Evolutionary conservation across 2,329 filamentous ascomycete genomes (phyloP).

Genomic region (Stagonosporopsis tanaceti): DNA sequence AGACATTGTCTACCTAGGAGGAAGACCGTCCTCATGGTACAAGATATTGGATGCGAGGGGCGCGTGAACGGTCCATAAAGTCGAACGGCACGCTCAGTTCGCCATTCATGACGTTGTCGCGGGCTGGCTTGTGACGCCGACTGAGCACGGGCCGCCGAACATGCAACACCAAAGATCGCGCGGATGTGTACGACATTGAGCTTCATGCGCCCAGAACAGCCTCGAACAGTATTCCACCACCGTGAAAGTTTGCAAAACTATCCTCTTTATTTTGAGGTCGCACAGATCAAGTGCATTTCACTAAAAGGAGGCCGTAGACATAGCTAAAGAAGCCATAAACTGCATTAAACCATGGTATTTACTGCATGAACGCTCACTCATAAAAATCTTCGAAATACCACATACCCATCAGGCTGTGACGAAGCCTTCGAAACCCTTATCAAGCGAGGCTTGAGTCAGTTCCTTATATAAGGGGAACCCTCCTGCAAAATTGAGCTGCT

Average conservation of each 20-base stretch:
- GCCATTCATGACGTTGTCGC: slow-evolving; percentile 35
- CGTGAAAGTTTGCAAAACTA: too few species aligned
- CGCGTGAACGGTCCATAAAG: slow-evolving; percentile 39
- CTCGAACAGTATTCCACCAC: too few species aligned
- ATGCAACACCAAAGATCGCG: not conserved
- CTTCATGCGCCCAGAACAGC: too few species aligned
- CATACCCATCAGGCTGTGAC: slow-evolving; percentile 34
- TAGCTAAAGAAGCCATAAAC: too few species aligned
- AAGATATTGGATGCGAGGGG: slow-evolving; percentile 28
- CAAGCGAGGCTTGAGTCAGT: slow-evolving; percentile 49
- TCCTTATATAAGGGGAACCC: slow-evolving; percentile 53
- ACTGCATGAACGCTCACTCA: slow-evolving; percentile 4
- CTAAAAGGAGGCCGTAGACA: too few species aligned
- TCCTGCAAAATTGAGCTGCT: slow-evolving; percentile 56
- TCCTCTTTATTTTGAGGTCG: too few species aligned
- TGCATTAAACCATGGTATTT: not conserved
- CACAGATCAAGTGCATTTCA: too few species aligned
- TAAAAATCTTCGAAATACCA: not conserved
- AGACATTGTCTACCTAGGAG: slow-evolving; percentile 60
- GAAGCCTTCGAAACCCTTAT: slow-evolving; percentile 48
- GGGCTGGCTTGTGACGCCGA: slow-evolving; percentile 30
- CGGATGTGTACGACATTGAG: too few species aligned
- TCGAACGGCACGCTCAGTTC: slow-evolving; percentile 9
- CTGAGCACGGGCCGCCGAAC: slow-evolving; percentile 4
- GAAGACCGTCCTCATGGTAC: slow-evolving; percentile 60